phyloP scores from a whole-genome alignment of 768 basidiomycete species.

The Xerocomellus dryophilus region DNA sequence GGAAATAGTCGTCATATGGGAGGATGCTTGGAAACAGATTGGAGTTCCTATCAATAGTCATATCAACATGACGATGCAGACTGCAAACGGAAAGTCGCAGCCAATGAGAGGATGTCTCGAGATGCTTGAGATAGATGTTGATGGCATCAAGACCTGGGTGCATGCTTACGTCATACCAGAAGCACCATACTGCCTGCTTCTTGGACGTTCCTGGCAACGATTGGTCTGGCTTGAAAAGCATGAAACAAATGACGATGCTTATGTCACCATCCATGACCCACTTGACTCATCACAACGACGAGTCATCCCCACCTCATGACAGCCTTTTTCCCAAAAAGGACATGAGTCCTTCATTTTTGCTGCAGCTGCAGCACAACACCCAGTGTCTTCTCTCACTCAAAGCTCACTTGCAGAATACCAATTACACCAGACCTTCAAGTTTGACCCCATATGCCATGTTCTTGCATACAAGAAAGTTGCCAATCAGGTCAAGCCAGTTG shows the following conservation, averaged over 20 bases:
- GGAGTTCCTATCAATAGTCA: slow-evolving; percentile 14
- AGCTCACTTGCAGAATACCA: not conserved
- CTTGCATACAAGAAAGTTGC: slow-evolving; percentile 35
- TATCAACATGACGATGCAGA: slow-evolving; percentile 22
- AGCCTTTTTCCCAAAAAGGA: not conserved
- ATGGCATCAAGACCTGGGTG: slow-evolving; percentile 19
- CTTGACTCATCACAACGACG: not conserved
- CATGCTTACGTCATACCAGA: slow-evolving; percentile 22
- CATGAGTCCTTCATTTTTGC: not conserved
- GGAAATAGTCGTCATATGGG: slow-evolving; percentile 25
- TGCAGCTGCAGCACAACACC: not conserved
- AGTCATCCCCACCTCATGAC: not conserved
- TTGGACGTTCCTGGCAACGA: slow-evolving; percentile 23
- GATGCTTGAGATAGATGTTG: slow-evolving; percentile 12
- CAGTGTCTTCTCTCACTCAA: not conserved
- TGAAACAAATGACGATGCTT: not conserved
- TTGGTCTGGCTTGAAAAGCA: slow-evolving; percentile 12
- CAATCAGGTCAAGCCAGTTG: slow-evolving; percentile 32
- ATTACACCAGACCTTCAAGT: not conserved
- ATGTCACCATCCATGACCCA: slow-evolving; percentile 1
- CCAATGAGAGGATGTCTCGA: not conserved
- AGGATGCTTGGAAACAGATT: slow-evolving; percentile 15
- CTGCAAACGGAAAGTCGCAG: slow-evolving; percentile 15
- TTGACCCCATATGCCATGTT: not conserved
- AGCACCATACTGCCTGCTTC: slow-evolving; percentile 17